These are phyloP conservation scores for Hymenoscyphus occultus DNA, from an alignment of 2,329 filamentous ascomycete genomes.

Conservation along the genomic window DNA sequence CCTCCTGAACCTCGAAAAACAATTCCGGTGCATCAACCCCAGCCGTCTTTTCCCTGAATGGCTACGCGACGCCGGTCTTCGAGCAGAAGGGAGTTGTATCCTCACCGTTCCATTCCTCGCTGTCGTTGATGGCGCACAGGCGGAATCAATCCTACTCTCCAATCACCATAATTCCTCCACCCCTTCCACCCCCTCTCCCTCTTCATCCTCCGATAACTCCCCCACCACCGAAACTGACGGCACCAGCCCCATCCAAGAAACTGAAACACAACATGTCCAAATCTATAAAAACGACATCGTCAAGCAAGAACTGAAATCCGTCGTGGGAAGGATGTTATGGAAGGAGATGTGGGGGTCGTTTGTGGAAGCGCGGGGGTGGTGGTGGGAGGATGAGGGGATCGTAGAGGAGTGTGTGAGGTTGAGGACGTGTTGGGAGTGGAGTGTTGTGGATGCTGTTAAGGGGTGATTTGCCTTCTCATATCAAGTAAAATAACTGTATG, in stretches of 20 bases:
- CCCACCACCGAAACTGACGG: background rate
- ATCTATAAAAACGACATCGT: conserved; percentile 32
- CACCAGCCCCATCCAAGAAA: background rate
- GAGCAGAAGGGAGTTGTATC: conserved; percentile 34
- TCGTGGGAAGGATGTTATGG: conserved; percentile 58
- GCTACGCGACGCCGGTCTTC: conserved; percentile 55
- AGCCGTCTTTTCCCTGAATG: conserved; percentile 56
- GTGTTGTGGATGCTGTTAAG: conserved; percentile 55
- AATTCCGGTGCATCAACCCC: conserved; percentile 59
- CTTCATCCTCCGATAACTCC: no score
- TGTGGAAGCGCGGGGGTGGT: conserved; percentile 46
- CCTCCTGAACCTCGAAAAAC: conserved; percentile 54
- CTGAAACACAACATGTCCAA: conserved; percentile 11
- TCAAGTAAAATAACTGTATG: no score
- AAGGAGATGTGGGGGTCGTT: conserved; percentile 55
- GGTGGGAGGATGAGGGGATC: conserved; percentile 58
- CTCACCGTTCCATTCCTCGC: conserved; percentile 29
- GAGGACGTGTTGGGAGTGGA: conserved; percentile 58
- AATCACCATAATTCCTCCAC: no score
- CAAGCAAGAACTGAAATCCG: conserved; percentile 46
- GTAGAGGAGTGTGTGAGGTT: conserved; percentile 53
- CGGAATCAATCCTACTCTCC: background rate
- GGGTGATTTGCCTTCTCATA: conserved; percentile 7
- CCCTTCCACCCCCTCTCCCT: background rate
- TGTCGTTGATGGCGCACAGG: conserved; percentile 11